These are phyloP conservation scores for Sclerotiophoma versabilis DNA, from an alignment of 2,329 filamentous ascomycete genomes.

Conservation along the genomic window DNA sequence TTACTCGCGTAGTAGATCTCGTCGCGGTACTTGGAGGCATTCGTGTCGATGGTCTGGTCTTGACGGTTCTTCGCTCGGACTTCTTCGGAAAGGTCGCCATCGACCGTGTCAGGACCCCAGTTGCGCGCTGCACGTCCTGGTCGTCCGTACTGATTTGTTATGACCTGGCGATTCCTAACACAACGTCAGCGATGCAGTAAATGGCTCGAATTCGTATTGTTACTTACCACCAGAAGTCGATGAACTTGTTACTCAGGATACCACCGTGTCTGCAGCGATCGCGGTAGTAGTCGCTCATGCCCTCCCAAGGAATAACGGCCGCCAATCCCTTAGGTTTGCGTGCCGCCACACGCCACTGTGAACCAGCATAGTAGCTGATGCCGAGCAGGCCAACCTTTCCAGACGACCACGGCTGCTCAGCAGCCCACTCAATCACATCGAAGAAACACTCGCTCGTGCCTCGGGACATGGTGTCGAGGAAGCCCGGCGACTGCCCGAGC, in stretches of 20 bases:
- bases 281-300: conserved; percentile 64
- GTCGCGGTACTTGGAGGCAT: conserved; percentile 64
- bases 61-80: conserved; percentile 58
- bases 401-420: conserved; percentile 58
- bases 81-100: conserved; percentile 64
- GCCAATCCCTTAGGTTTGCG: conserved; percentile 59
- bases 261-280: conserved; percentile 52
- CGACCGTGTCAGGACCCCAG: conserved; percentile 64
- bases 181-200: not conserved
- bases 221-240: conserved; percentile 63
- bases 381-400: conserved; percentile 61
- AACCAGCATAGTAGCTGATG: conserved; percentile 61
- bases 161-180: conserved; percentile 69
- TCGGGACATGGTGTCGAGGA: conserved; percentile 61
- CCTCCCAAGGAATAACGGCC: conserved; percentile 63
- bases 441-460: conserved; percentile 61
- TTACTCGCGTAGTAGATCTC: conserved; percentile 70
- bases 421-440: conserved; percentile 61
- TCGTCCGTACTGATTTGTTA: conserved; percentile 72
- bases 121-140: conserved; percentile 59
- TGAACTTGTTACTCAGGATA: conserved; percentile 47
- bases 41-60: conserved; percentile 44
- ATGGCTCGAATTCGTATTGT: not conserved
- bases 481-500: conserved; percentile 59
- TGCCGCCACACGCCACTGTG: conserved; percentile 63